Percentiles rank a stretch among this genome's conserved stretches.
phyloP scores from a whole-genome alignment of 352 stramenopile species.

The Phytophthora colocasiae region DNA sequence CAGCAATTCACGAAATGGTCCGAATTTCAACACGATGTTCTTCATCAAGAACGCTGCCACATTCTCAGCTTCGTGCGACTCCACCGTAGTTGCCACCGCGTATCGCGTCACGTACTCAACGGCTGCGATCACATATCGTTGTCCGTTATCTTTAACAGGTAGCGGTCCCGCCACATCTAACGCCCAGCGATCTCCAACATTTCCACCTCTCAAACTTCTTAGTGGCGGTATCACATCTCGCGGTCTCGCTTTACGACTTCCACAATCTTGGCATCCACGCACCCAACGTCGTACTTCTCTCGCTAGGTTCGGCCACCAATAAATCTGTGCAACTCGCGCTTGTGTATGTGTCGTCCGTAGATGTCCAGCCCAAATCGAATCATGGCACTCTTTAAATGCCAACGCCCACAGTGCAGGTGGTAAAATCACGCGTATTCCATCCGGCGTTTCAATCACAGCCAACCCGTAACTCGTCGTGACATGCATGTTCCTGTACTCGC shows the following conservation, averaged over 20 bases:
- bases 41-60: background rate
- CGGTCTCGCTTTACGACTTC: background rate
- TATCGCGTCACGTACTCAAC: conserved; percentile 1
- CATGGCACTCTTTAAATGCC: background rate
- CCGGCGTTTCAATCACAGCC: background rate
- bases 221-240: conserved; percentile 4
- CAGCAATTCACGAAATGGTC: background rate
- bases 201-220: background rate
- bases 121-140: background rate
- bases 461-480: background rate
- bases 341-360: background rate
- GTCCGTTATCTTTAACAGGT: background rate
- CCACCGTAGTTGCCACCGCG: background rate
- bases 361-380: background rate
- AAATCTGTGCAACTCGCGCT: background rate
- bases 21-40: background rate
- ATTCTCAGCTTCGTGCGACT: background rate
- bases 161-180: background rate
- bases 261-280: background rate
- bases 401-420: background rate
- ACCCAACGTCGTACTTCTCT: background rate
- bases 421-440: background rate
- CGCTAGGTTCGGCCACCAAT: background rate
- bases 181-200: background rate
- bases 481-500: background rate